These are phyloP conservation scores for Rosa rugosa DNA, from an alignment of 306 rosid genomes.

Conservation along the genomic window DNA sequence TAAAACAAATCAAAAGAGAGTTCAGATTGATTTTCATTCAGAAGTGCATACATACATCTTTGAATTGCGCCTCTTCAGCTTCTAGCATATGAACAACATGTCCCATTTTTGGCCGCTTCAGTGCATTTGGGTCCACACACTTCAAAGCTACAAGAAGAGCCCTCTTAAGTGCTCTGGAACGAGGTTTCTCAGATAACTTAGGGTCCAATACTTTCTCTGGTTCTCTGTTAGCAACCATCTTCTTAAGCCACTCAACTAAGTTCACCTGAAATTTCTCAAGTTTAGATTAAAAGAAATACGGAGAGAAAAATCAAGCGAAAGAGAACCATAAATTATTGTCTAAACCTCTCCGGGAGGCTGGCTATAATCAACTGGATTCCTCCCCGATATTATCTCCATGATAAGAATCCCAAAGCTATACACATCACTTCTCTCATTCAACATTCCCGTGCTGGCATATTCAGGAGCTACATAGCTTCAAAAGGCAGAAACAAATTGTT, in stretches of 20 bases:
- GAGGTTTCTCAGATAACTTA: conserved; percentile 73
- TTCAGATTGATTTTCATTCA: conserved; percentile 18
- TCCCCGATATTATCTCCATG: conserved; percentile 88
- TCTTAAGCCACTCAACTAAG: conserved; percentile 89
- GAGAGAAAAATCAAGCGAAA: conserved; percentile 14
- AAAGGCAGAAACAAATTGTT: conserved; percentile 14
- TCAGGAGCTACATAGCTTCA: conserved; percentile 91
- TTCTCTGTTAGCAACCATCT: conserved; percentile 68
- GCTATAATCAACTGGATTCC: conserved; percentile 83
- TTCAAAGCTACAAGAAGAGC: conserved; percentile 86
- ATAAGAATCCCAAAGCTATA: conserved; percentile 88
- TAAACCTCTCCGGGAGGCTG: conserved; percentile 81
- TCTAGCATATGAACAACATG: conserved; percentile 93
- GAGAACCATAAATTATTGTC: background rate
- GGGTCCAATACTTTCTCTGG: conserved; percentile 88
- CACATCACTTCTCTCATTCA: conserved; percentile 83
- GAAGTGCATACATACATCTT: conserved; percentile 56
- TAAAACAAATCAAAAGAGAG: conserved; percentile 1
- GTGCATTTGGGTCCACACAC: conserved; percentile 80
- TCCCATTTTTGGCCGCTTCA: conserved; percentile 85
- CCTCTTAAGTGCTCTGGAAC: conserved; percentile 73
- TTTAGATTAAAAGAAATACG: conserved; percentile 10
- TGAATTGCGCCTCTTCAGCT: conserved; percentile 74
- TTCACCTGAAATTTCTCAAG: conserved; percentile 59
- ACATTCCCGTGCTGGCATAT: conserved; percentile 91